A percentile compares a stretch with the other conserved stretches of the same genome.
Conservation (phyloP, 495 filamentous ascomycete species). For the Geopyxis carbonaria region DNA sequence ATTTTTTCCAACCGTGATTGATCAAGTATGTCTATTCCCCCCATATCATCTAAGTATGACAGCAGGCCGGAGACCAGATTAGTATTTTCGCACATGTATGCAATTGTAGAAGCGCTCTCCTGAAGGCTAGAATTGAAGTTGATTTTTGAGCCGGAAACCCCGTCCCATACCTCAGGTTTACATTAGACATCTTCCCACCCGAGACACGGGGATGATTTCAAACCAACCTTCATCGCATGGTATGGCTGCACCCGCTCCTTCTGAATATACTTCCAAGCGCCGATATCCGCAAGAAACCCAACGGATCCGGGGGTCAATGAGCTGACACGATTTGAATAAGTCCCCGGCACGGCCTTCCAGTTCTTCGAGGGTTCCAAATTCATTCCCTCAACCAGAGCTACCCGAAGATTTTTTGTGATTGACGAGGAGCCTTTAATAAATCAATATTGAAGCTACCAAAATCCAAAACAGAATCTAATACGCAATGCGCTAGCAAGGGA, state of each 20-base stretch:
- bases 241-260: conserved; percentile 61
- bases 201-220: neutral
- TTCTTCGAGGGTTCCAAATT: conserved; percentile 49
- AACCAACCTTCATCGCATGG: conserved; percentile 53
- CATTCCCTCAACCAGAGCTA: conserved; percentile 82
- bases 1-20: conserved; percentile 62
- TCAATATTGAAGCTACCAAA: neutral
- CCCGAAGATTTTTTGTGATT: conserved; percentile 54
- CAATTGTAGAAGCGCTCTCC: conserved; percentile 44
- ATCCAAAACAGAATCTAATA: conserved; percentile 29
- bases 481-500: conserved; percentile 74
- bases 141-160: conserved; percentile 68
- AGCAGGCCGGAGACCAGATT: conserved; percentile 70
- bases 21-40: conserved; percentile 49
- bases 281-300: conserved; percentile 52
- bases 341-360: conserved; percentile 45
- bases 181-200: neutral
- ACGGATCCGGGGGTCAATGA: conserved; percentile 79
- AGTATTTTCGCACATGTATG: conserved; percentile 90
- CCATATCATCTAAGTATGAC: conserved; percentile 48
- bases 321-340: conserved; percentile 85
- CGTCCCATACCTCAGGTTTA: conserved; percentile 65
- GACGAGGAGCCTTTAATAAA: conserved; percentile 42
- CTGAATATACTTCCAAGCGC: conserved; percentile 69
- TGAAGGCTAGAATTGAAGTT: conserved; percentile 61